Evolutionary conservation across 208 protist genomes (phyloP).

Genomic region (Leishmania amazonensis): DNA sequence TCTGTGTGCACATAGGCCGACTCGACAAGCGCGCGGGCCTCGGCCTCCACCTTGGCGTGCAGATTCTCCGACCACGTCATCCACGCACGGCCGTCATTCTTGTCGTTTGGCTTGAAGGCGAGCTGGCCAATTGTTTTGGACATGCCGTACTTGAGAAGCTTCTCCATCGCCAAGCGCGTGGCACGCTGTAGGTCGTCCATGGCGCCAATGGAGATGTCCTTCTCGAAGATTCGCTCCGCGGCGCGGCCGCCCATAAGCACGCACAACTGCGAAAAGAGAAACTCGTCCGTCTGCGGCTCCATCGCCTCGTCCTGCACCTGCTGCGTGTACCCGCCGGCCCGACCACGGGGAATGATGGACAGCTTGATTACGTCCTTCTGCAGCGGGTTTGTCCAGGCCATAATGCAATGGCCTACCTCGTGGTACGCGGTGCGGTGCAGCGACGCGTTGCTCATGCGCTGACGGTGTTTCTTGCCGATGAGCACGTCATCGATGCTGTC

Average conservation of each 20-base stretch:
- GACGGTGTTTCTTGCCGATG: constrained; percentile 93
- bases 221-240: constrained; percentile 86
- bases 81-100: constrained; percentile 89
- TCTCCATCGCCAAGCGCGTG: constrained; percentile 86
- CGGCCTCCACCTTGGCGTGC: constrained; percentile 85
- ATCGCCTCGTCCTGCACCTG: constrained; percentile 91
- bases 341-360: constrained; percentile 91
- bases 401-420: constrained; percentile 97
- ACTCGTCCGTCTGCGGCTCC: constrained; percentile 85
- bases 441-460: constrained; percentile 87
- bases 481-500: constrained; percentile 93
- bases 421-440: constrained; percentile 95
- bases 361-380: constrained; percentile 94
- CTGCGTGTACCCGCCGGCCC: constrained; percentile 93
- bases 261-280: constrained; percentile 89
- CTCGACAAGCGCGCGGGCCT: constrained; percentile 76
- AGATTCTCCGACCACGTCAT: constrained; percentile 90
- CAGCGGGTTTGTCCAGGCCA: constrained; percentile 89
- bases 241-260: constrained; percentile 92
- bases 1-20: constrained; percentile 72
- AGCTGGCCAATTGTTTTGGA: constrained; percentile 84
- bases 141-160: constrained; percentile 91
- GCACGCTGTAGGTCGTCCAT: constrained; percentile 93
- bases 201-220: constrained; percentile 90
- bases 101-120: constrained; percentile 89